Conservation (phyloP, 139 green algal species). For the Protoeuglena noctilucae region DNA sequence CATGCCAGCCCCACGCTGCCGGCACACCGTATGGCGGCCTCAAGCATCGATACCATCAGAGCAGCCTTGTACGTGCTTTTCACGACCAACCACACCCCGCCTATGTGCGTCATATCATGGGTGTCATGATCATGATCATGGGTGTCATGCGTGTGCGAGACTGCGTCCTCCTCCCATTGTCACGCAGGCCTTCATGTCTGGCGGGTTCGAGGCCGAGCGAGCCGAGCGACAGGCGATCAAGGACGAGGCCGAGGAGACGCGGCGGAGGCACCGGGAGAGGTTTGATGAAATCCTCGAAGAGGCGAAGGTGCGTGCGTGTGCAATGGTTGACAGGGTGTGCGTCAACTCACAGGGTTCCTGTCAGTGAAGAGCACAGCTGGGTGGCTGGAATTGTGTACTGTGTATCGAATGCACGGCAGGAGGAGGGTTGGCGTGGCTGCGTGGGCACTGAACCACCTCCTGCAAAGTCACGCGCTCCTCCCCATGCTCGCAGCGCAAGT, state of each 20-base stretch:
- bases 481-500: too few species aligned
- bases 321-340: too few species aligned
- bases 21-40: too few species aligned
- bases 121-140: background rate
- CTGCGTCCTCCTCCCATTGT: background rate
- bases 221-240: constrained; percentile 13
- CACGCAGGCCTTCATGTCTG: background rate
- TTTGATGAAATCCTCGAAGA: constrained; percentile 50
- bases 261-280: constrained; percentile 21
- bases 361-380: too few species aligned
- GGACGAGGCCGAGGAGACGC: constrained; percentile 14
- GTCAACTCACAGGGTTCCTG: too few species aligned
- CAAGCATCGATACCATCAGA: too few species aligned
- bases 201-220: constrained; percentile 13
- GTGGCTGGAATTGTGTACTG: too few species aligned
- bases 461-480: too few species aligned
- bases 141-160: background rate
- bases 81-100: background rate
- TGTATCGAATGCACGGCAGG: too few species aligned
- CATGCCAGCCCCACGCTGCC: constrained; percentile 20
- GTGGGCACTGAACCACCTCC: too few species aligned
- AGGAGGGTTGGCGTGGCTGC: too few species aligned
- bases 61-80: too few species aligned
- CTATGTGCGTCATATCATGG: background rate
- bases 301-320: constrained; percentile 8